Percentiles rank a stretch among this genome's conserved stretches.
phyloP scores from a whole-genome alignment of 805 yeast genomes.

The Metschnikowia similis region DNA sequence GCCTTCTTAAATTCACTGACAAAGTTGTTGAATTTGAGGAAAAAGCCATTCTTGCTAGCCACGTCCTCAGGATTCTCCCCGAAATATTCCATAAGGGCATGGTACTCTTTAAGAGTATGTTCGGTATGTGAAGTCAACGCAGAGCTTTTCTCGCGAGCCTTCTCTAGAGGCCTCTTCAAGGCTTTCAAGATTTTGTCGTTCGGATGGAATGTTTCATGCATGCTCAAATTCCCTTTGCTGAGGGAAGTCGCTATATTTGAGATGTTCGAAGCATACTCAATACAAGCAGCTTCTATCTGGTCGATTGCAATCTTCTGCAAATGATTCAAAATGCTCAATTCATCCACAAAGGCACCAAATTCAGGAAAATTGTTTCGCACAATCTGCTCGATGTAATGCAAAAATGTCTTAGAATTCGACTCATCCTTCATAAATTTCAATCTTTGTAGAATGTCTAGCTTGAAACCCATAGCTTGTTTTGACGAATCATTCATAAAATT shows the following conservation, averaged over 20 bases:
- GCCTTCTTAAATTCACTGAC: conserved; percentile 76
- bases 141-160: conserved; percentile 62
- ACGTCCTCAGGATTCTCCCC: conserved; percentile 86
- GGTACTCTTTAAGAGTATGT: conserved; percentile 32
- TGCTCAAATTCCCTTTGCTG: conserved; percentile 81
- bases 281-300: conserved; percentile 71
- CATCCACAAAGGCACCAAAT: conserved; percentile 68
- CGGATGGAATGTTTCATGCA: conserved; percentile 75
- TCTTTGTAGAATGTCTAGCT: conserved; percentile 82
- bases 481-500: conserved; percentile 94
- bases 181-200: conserved; percentile 63
- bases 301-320: conserved; percentile 79
- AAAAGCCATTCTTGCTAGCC: conserved; percentile 63
- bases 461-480: conserved; percentile 91
- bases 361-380: conserved; percentile 84
- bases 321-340: conserved; percentile 51
- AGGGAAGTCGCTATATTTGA: conserved; percentile 70
- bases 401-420: conserved; percentile 77
- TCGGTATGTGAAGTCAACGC: conserved; percentile 33
- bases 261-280: conserved; percentile 55
- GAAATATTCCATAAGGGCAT: conserved; percentile 69
- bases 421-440: conserved; percentile 88
- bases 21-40: conserved; percentile 75
- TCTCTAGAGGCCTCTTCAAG: conserved; percentile 64
- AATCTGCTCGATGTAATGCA: conserved; percentile 88